A percentile compares a stretch with the other conserved stretches of the same genome.
Conservation (phyloP, 2,329 filamentous ascomycete genomes). For the Aspergillus ibericus region DNA sequence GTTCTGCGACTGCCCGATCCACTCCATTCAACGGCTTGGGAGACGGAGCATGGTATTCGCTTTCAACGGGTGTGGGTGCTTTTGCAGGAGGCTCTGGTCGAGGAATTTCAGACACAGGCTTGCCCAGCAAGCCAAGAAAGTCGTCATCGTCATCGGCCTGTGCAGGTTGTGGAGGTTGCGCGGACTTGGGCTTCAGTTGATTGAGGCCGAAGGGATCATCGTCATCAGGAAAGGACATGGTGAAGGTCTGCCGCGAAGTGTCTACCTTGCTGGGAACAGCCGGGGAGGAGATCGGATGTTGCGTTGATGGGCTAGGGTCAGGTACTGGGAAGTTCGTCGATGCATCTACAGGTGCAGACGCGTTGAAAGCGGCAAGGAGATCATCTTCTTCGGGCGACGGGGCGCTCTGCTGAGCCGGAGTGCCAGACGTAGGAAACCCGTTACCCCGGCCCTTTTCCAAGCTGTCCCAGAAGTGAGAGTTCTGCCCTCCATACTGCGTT, state of each 20-base stretch:
- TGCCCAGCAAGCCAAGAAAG: constrained; percentile 61
- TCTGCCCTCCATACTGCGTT: constrained; percentile 68
- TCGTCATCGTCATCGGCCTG: constrained; percentile 58
- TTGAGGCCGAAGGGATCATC: constrained; percentile 82
- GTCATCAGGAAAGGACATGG: constrained; percentile 54
- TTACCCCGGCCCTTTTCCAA: constrained; percentile 59
- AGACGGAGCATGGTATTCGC: constrained; percentile 17
- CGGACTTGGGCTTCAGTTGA: constrained; percentile 57
- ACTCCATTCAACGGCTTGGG: constrained; percentile 52
- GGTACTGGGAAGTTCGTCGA: constrained; percentile 60
- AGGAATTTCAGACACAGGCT: constrained; percentile 57
- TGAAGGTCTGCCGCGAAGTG: constrained; percentile 20
- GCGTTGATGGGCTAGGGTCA: constrained; percentile 33
- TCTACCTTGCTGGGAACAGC: constrained; percentile 16
- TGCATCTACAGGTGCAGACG: constrained; percentile 58
- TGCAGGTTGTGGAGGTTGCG: constrained; percentile 49
- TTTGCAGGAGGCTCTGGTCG: constrained; percentile 31
- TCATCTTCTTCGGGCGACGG: constrained; percentile 58
- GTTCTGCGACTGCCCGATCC: constrained; percentile 78
- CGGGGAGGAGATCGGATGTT: constrained; percentile 15
- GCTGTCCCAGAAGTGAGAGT: constrained; percentile 72
- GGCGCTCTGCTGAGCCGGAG: constrained; percentile 48
- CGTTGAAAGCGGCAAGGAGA: constrained; percentile 62
- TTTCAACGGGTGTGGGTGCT: constrained; percentile 16
- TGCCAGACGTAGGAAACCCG: constrained; percentile 40